Percentiles rank a stretch among this genome's conserved stretches.
Conservation (phyloP, 305 asterid species). For the Petunia hybrid region DNA sequence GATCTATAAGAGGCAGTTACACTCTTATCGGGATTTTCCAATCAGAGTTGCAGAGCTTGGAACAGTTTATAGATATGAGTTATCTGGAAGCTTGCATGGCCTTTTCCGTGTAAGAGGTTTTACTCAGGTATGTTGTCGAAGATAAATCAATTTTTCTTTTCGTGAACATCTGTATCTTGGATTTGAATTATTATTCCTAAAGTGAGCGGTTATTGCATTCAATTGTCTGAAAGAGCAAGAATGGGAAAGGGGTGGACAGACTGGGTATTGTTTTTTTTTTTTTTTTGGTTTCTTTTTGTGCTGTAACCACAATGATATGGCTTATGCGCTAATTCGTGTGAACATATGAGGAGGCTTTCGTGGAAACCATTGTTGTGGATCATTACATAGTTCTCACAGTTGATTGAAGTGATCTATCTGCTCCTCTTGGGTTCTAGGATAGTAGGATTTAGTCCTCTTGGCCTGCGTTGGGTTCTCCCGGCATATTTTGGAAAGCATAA, state of each 20-base stretch:
- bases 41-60: conserved; percentile 98
- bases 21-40: conserved; percentile 90
- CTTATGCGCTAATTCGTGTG: not conserved
- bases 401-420: not conserved
- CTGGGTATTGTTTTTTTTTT: conserved; percentile 13
- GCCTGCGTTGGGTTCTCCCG: conserved; percentile 20
- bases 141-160: conserved; percentile 23
- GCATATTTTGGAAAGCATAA: not conserved
- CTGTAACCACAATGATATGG: conserved; percentile 2
- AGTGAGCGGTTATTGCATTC: conserved; percentile 11
- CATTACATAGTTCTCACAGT: not conserved
- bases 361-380: not conserved
- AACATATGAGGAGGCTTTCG: not conserved
- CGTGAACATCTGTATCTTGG: conserved; percentile 5
- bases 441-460: conserved; percentile 26
- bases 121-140: conserved; percentile 68
- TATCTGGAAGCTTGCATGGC: conserved; percentile 97
- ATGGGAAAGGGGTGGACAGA: not conserved
- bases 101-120: conserved; percentile 96
- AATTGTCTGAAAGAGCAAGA: conserved; percentile 17
- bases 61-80: conserved; percentile 92
- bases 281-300: not conserved
- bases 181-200: not conserved
- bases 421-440: conserved; percentile 10
- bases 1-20: conserved; percentile 76